A percentile compares a stretch with the other conserved stretches of the same genome.
Evolutionary conservation across 805 yeast genomes (phyloP).

Genomic region (Saccharomycopsis sp.): DNA sequence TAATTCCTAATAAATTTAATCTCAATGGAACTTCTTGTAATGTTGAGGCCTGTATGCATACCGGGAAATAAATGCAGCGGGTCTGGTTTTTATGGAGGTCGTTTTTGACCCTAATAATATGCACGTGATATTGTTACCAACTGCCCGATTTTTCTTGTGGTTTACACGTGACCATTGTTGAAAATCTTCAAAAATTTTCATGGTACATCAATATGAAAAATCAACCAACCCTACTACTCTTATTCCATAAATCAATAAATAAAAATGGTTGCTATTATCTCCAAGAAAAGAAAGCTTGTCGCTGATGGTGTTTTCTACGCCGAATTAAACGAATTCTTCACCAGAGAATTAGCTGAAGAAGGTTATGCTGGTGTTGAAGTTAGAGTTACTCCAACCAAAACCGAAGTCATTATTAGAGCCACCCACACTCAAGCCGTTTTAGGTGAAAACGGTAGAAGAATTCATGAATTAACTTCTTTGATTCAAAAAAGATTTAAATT

Average conservation of each 20-base stretch:
- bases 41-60: too few relatives aligned
- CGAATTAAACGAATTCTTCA: constrained; percentile 99
- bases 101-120: too few relatives aligned
- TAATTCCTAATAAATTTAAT: too few relatives aligned
- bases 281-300: constrained; percentile 98
- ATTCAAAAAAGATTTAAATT: constrained; percentile 98
- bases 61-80: too few relatives aligned
- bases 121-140: not conserved
- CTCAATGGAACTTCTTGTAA: too few relatives aligned
- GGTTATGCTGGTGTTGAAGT: constrained; percentile 99
- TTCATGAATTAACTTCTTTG: constrained; percentile 96
- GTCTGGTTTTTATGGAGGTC: too few relatives aligned
- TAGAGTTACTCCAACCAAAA: constrained; percentile 95
- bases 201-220: not conserved
- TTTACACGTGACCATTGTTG: not conserved
- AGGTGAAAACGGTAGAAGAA: constrained; percentile 99
- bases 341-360: constrained; percentile 99
- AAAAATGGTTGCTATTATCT: constrained; percentile 50
- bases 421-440: constrained; percentile 97
- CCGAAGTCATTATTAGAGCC: constrained; percentile 98
- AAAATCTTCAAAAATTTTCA: too few relatives aligned
- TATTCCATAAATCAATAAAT: constrained; percentile 4
- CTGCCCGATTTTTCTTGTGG: not conserved
- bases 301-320: constrained; percentile 99
- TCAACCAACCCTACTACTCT: not conserved